Conservation (phyloP, 257 asterid genomes). For the Solanum chiquidenum region DNA sequence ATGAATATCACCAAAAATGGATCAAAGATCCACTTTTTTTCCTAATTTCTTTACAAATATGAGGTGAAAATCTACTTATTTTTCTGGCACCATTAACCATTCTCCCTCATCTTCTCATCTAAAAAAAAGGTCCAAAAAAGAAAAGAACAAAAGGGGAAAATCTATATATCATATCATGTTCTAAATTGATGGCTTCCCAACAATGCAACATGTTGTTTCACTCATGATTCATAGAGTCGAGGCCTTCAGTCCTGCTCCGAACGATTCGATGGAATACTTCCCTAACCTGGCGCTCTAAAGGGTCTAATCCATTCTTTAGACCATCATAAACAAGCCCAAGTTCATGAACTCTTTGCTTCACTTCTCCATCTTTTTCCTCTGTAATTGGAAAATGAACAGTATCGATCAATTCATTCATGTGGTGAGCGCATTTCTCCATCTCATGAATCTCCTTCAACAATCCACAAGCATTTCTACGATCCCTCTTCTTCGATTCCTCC, state of each 20-base stretch:
- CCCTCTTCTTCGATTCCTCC: slow-evolving; percentile 75
- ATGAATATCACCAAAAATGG: slow-evolving; percentile 7
- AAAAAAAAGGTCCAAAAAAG: background rate
- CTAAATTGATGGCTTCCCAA: background rate
- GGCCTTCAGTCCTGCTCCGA: slow-evolving; percentile 62
- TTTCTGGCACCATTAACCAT: slow-evolving; percentile 11
- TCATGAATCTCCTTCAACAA: slow-evolving; percentile 77
- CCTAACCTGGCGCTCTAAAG: slow-evolving; percentile 64
- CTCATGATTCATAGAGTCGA: slow-evolving; percentile 35
- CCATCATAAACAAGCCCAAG: slow-evolving; percentile 36
- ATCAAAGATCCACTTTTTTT: background rate
- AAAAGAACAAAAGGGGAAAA: slow-evolving; percentile 10
- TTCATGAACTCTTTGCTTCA: slow-evolving; percentile 52
- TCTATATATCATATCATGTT: slow-evolving; percentile 9
- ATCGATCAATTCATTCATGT: slow-evolving; percentile 53
- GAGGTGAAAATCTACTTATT: slow-evolving; percentile 5
- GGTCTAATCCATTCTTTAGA: slow-evolving; percentile 66
- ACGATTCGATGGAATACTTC: slow-evolving; percentile 77
- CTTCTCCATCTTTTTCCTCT: slow-evolving; percentile 60
- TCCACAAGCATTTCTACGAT: slow-evolving; percentile 62
- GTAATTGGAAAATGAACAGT: slow-evolving; percentile 46
- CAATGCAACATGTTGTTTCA: background rate
- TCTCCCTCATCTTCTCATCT: slow-evolving; percentile 5
- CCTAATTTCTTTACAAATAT: slow-evolving; percentile 11
- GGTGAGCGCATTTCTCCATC: slow-evolving; percentile 49